A percentile compares a stretch with the other conserved stretches of the same genome.
Evolutionary conservation across 2,329 filamentous ascomycete species (phyloP).

Genomic region (Aspergillus tamarii): DNA sequence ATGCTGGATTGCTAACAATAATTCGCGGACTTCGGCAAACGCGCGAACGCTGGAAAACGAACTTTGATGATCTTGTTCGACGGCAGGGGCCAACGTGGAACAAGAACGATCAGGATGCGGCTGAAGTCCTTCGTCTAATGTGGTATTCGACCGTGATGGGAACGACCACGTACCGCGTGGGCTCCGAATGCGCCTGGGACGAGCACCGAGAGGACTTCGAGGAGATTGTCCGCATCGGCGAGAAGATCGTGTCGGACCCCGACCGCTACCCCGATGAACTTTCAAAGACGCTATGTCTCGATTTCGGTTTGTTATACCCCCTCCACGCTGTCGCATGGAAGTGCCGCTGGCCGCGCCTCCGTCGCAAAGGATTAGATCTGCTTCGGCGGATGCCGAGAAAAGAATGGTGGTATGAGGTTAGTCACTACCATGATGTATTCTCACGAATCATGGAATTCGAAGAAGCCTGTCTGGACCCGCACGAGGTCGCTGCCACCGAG

Average conservation of each 20-base stretch:
- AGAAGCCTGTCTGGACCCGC: conserved; percentile 12
- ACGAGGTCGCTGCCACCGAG: neutral
- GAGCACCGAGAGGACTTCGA: conserved; percentile 13
- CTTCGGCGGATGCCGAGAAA: conserved; percentile 17
- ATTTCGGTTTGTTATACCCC: conserved; percentile 23
- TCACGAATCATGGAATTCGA: conserved; percentile 22
- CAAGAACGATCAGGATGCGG: conserved; percentile 10
- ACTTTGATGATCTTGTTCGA: conserved; percentile 15
- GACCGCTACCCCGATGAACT: conserved; percentile 15
- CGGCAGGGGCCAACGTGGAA: conserved; percentile 11
- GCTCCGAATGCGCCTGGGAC: conserved; percentile 21
- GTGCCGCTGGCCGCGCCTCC: conserved; percentile 25
- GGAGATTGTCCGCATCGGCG: conserved; percentile 10
- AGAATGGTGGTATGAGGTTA: conserved; percentile 18
- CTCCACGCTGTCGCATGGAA: conserved; percentile 26
- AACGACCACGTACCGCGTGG: conserved; percentile 11
- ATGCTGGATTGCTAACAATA: neutral
- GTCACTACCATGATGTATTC: conserved; percentile 21
- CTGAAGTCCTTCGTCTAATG: conserved; percentile 19
- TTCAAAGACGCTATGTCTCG: conserved; percentile 16
- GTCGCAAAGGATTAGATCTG: conserved; percentile 22
- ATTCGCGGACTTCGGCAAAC: neutral
- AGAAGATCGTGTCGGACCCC: conserved; percentile 11
- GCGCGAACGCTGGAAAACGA: conserved; percentile 12
- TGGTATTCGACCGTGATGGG: conserved; percentile 11